Evolutionary conservation across 192 early-diverging fungal genomes (phyloP).

Genomic region (Pecoramyces ruminantium): DNA sequence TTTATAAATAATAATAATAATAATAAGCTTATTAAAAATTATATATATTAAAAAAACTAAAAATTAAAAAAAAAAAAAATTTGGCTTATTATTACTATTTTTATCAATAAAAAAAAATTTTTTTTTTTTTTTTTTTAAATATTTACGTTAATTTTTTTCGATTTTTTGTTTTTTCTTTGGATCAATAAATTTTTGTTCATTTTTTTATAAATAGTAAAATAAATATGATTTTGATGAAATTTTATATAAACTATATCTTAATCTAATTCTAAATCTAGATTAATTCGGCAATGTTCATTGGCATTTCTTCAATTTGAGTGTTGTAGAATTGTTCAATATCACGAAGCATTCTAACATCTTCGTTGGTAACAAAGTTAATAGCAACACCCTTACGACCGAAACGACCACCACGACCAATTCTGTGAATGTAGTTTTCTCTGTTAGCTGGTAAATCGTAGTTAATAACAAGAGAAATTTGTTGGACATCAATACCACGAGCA

Average conservation of each 20-base stretch:
- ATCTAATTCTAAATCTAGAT: neutral
- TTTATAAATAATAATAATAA: neutral
- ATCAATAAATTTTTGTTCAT: neutral
- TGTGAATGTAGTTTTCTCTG: slow-evolving; percentile 98
- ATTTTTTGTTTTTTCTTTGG: neutral
- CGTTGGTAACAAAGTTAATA: slow-evolving; percentile 96
- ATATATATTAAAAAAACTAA: neutral
- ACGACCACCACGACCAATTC: slow-evolving; percentile 99
- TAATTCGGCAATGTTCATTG: slow-evolving; percentile 79
- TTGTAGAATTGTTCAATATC: slow-evolving; percentile 92
- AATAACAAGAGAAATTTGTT: slow-evolving; percentile 97
- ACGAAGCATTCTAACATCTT: slow-evolving; percentile 80
- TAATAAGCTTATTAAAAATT: neutral
- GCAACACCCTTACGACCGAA: slow-evolving; percentile 99
- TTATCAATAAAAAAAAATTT: neutral
- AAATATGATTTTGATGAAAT: neutral
- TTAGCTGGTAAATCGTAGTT: slow-evolving; percentile 97
- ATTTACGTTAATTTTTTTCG: neutral
- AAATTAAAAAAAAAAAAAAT: neutral
- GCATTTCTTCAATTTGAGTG: slow-evolving; percentile 99
- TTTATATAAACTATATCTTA: neutral
- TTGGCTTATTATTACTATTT: neutral
- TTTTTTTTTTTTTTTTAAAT: neutral
- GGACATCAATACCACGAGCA: slow-evolving; percentile 98
- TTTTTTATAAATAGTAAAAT: neutral